Conservation (phyloP, 306 rosid species). For the Vigna angularis region DNA sequence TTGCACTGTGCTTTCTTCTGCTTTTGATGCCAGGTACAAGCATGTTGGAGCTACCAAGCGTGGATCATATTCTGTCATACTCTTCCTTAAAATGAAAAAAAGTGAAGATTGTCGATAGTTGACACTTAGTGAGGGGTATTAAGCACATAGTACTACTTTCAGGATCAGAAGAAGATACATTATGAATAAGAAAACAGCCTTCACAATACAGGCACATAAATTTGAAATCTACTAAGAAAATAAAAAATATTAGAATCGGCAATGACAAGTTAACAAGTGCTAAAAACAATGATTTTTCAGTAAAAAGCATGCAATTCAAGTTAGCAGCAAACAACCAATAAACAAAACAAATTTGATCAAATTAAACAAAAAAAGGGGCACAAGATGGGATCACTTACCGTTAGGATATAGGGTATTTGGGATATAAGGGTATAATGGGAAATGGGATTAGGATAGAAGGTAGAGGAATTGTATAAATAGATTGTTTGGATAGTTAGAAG, state of each 20-base stretch:
- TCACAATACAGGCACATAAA: conserved; percentile 20
- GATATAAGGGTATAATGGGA: too few species aligned
- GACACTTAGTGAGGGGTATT: conserved; percentile 8
- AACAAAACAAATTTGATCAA: conserved; percentile 7
- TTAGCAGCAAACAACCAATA: neutral
- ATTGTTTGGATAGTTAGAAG: too few species aligned
- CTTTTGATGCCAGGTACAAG: conserved; percentile 91
- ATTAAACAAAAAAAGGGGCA: neutral
- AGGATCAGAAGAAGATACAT: conserved; percentile 13
- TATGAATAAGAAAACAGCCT: conserved; percentile 10
- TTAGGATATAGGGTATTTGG: too few species aligned
- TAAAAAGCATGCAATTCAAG: neutral
- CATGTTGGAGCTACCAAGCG: conserved; percentile 95
- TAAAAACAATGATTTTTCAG: neutral
- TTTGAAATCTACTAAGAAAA: conserved; percentile 1
- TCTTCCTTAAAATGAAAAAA: conserved; percentile 65
- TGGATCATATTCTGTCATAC: conserved; percentile 92
- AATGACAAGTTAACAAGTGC: neutral
- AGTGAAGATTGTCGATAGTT: conserved; percentile 7
- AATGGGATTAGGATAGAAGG: too few species aligned
- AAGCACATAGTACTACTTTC: neutral
- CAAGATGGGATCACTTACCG: conserved; percentile 16
- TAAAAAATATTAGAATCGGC: neutral
- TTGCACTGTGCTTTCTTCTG: conserved; percentile 94
- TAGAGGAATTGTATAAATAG: too few species aligned